phyloP scores from a whole-genome alignment of 768 basidiomycete genomes.

The Serendipita sp. region DNA sequence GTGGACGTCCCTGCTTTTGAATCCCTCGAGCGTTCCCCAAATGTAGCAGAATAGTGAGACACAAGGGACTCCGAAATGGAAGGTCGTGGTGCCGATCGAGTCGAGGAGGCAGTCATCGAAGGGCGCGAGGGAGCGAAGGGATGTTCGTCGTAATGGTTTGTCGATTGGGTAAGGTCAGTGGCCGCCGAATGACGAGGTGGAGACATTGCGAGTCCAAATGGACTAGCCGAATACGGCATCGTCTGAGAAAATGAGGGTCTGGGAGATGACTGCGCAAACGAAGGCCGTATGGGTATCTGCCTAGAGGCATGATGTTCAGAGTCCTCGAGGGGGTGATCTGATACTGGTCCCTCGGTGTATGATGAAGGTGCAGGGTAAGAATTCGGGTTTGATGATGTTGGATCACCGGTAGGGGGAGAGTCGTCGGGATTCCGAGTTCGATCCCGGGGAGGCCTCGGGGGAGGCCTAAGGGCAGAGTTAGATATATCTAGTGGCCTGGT shows the following conservation, averaged over 20 bases:
- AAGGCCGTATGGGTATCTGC: background rate
- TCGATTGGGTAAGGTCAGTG: background rate
- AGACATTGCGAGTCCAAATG: background rate
- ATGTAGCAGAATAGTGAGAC: constrained; percentile 2
- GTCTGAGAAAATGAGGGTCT: constrained; percentile 2
- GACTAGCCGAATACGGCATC: background rate
- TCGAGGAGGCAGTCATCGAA: background rate
- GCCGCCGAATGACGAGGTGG: background rate
- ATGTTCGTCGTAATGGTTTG: background rate
- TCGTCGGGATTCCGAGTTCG: background rate
- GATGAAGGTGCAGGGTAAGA: background rate
- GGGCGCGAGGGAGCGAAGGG: background rate
- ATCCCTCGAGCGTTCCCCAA: background rate
- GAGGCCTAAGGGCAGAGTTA: constrained; percentile 5
- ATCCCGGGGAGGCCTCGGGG: background rate
- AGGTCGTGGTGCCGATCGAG: background rate
- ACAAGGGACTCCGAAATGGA: background rate
- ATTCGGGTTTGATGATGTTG: background rate
- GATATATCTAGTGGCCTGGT: constrained; percentile 24
- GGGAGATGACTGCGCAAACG: background rate
- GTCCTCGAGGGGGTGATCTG: background rate
- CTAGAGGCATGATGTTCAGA: background rate
- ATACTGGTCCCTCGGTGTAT: background rate
- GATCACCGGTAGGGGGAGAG: background rate
- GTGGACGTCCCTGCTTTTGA: background rate